These are phyloP conservation scores for Furcasterigmium sp. DNA, from an alignment of 2,329 filamentous ascomycete genomes.

Conservation along the genomic window DNA sequence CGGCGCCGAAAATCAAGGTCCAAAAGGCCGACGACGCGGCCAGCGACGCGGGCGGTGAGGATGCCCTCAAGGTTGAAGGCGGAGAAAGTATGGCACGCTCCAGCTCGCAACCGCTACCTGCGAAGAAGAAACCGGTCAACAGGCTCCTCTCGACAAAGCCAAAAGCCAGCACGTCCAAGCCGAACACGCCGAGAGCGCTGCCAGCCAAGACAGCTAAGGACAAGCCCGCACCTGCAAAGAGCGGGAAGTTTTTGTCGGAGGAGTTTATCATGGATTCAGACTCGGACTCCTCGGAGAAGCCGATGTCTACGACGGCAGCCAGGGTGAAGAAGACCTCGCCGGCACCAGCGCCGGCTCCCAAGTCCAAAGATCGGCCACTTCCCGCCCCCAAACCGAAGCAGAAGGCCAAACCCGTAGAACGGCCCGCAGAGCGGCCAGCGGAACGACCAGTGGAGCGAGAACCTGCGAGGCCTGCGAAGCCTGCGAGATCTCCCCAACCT, in stretches of 20 bases:
- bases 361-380: slow-evolving; percentile 20
- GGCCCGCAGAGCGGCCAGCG: slow-evolving; percentile 15
- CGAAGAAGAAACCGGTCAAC: slow-evolving; percentile 53
- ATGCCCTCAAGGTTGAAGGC: slow-evolving; percentile 25
- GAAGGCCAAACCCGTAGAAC: slow-evolving; percentile 26
- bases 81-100: slow-evolving; percentile 43
- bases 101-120: slow-evolving; percentile 42
- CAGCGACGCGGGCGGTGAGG: slow-evolving; percentile 27
- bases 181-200: slow-evolving; percentile 34
- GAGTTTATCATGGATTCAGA: slow-evolving; percentile 53
- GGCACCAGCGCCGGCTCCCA: slow-evolving; percentile 16
- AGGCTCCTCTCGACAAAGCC: slow-evolving; percentile 38
- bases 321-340: slow-evolving; percentile 20
- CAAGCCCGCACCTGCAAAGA: slow-evolving; percentile 28
- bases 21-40: slow-evolving; percentile 42
- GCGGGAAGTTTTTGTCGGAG: slow-evolving; percentile 45
- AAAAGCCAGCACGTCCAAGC: slow-evolving; percentile 11
- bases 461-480: slow-evolving; percentile 22
- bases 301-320: slow-evolving; percentile 25
- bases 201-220: slow-evolving; percentile 35
- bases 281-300: slow-evolving; percentile 49
- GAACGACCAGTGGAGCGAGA: slow-evolving; percentile 16
- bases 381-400: slow-evolving; percentile 24
- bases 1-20: slow-evolving; percentile 43
- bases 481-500: slow-evolving; percentile 23